Base-by-base conservation (phyloP, 2,329 filamentous ascomycete species). In the Ciborinia camelliae region DNA sequence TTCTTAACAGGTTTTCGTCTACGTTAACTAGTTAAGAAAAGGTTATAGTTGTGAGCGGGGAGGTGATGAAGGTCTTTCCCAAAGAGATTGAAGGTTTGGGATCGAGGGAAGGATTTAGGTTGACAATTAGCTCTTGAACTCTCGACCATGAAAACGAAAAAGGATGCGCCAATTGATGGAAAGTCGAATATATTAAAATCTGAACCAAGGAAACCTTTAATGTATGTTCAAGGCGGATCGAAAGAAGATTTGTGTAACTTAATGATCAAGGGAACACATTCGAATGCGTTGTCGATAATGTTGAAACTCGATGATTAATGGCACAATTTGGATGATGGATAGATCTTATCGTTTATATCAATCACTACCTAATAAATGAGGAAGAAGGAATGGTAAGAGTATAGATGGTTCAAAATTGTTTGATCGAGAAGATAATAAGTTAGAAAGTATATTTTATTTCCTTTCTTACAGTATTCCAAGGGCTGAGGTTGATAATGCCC, bases 201-300 rank as follows among this genome's bases (percentile, higher is more conserved):
- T 28, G 5, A 57, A 18, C 18, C 41, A 28, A 48, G n/a, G 51
- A 57, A 48, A 7, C 4, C 15, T 28, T 48, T 37, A 20, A 30
- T 35, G 37, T 35, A 20, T 43, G 50, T n/a, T 41, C n/a, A 45
- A 55, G 26, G 50, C 51, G 61, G 28, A 39, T 48, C 57, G 41
- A 57, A 58, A 50, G 62, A 43, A 43, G 35, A 54, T 43, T 43
- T 50, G 62, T 64, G 62, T 41, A 60, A 64, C 62, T 20, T 51
- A 37, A 28, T 41, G 53, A 20, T 50, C 53, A 41, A 43, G 53
- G 62, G 28, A 50, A 30, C 52, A 58, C 62, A 63, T 58, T 48
- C 52, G 53, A 62, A 60, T 58, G 62, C 45, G 62, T 48, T 64
- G 62, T 63, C 62, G 62, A 26, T 59, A 35, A 23, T 32, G 28